Conservation (phyloP, 1,284 basidiomycete species). For the Irpex sp. region DNA sequence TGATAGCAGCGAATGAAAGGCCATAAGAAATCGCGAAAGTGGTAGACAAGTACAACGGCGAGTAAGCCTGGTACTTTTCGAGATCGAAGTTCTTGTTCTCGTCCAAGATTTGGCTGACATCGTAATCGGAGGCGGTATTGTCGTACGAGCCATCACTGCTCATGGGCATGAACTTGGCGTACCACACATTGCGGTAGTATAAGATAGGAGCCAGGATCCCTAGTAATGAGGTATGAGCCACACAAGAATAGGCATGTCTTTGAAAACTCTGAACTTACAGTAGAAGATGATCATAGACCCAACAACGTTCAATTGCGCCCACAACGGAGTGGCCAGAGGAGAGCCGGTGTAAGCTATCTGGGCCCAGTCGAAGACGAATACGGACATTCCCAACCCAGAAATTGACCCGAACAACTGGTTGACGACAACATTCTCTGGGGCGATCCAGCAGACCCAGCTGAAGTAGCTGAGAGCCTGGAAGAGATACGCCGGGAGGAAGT, state of each 20-base stretch:
- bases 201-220: constrained; percentile 64
- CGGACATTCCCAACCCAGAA: constrained; percentile 41
- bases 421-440: constrained; percentile 36
- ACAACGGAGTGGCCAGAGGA: constrained; percentile 57
- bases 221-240: constrained; percentile 31
- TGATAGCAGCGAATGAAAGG: constrained; percentile 60
- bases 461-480: constrained; percentile 45
- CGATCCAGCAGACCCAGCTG: constrained; percentile 63
- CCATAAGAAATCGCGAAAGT: constrained; percentile 67
- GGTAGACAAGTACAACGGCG: constrained; percentile 62
- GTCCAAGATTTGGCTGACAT: constrained; percentile 54
- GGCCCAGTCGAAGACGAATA: constrained; percentile 44
- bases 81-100: constrained; percentile 39
- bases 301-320: constrained; percentile 55
- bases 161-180: constrained; percentile 43
- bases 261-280: constrained; percentile 39
- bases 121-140: constrained; percentile 51
- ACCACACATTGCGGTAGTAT: constrained; percentile 50
- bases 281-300: constrained; percentile 54
- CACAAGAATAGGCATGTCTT: background rate
- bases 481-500: constrained; percentile 49
- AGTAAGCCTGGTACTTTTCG: constrained; percentile 51
- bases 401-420: constrained; percentile 41
- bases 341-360: constrained; percentile 52
- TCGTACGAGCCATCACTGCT: constrained; percentile 57